phyloP scores from a whole-genome alignment of 108 stramenopile species.

The Schizochytrium sp. region DNA sequence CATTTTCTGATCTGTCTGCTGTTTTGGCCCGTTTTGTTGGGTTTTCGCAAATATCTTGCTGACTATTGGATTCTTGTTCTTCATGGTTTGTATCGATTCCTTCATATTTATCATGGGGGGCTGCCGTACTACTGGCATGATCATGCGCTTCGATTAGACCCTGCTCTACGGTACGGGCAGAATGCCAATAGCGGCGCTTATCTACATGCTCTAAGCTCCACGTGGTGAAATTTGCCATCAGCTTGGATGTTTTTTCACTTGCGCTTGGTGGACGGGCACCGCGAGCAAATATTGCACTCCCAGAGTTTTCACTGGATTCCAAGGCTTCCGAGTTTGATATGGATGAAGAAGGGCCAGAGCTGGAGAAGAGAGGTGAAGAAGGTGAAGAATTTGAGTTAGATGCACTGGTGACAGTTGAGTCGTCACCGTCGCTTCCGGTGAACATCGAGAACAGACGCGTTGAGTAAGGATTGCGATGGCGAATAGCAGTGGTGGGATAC shows the following conservation, averaged over 20 bases:
- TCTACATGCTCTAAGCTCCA: conserved; percentile 31
- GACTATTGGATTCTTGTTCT: no score
- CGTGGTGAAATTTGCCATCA: conserved; percentile 5
- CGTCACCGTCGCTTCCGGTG: not conserved
- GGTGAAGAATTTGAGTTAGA: not conserved
- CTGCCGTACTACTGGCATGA: no score
- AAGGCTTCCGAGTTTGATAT: not conserved
- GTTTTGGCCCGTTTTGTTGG: no score
- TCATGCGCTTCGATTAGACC: not conserved
- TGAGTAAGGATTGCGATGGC: conserved; percentile 34
- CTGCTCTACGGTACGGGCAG: not conserved
- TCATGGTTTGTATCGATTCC: no score
- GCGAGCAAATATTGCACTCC: not conserved
- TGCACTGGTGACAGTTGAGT: not conserved
- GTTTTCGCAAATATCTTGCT: no score
- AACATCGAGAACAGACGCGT: not conserved
- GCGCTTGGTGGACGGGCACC: not conserved
- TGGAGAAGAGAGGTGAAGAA: no score
- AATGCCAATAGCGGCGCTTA: conserved; percentile 20
- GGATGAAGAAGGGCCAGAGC: no score
- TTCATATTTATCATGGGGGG: no score
- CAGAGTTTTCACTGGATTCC: not conserved
- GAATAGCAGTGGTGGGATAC: conserved; percentile 26
- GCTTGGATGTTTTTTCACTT: not conserved
- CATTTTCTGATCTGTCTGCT: no score